phyloP scores from a whole-genome alignment of 2,329 filamentous ascomycete genomes.

The Paecilomyces sp. region DNA sequence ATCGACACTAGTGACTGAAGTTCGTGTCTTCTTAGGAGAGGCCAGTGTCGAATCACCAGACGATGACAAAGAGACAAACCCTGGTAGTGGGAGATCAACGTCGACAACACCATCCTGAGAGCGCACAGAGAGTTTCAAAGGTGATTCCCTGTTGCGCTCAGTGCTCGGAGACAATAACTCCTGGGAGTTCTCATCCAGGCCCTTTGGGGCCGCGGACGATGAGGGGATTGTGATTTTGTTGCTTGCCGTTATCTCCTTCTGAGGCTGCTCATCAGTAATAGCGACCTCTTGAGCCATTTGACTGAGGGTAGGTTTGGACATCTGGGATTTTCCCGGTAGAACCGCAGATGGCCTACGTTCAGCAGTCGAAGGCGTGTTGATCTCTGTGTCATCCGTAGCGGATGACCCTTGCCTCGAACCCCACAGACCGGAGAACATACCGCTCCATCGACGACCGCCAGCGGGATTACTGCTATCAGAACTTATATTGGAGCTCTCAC shows the following conservation, averaged over 20 bases:
- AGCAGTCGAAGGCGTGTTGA: constrained; percentile 12
- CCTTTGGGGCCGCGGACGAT: constrained; percentile 12
- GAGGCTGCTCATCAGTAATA: constrained; percentile 8
- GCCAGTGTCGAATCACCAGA: constrained; percentile 38
- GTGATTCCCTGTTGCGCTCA: constrained; percentile 34
- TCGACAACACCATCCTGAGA: constrained; percentile 55
- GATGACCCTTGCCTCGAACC: constrained; percentile 43
- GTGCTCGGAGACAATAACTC: constrained; percentile 18
- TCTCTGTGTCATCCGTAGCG: constrained; percentile 25
- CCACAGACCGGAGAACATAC: constrained; percentile 51
- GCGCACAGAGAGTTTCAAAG: constrained; percentile 48
- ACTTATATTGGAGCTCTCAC: constrained; percentile 42
- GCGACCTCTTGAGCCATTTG: not conserved
- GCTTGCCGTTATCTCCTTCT: constrained; percentile 14
- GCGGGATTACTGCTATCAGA: constrained; percentile 41
- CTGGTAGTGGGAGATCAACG: constrained; percentile 50
- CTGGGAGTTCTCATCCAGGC: constrained; percentile 16
- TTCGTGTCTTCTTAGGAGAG: constrained; percentile 36
- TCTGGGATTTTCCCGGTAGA: constrained; percentile 16
- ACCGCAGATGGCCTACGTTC: constrained; percentile 23
- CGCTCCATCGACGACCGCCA: constrained; percentile 47
- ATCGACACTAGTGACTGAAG: constrained; percentile 47
- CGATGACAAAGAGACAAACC: constrained; percentile 40
- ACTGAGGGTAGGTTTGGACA: constrained; percentile 11
- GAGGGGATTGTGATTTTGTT: constrained; percentile 30